Evolutionary conservation across 2,329 filamentous ascomycete genomes (phyloP).

Genomic region (Fusarium sp.): DNA sequence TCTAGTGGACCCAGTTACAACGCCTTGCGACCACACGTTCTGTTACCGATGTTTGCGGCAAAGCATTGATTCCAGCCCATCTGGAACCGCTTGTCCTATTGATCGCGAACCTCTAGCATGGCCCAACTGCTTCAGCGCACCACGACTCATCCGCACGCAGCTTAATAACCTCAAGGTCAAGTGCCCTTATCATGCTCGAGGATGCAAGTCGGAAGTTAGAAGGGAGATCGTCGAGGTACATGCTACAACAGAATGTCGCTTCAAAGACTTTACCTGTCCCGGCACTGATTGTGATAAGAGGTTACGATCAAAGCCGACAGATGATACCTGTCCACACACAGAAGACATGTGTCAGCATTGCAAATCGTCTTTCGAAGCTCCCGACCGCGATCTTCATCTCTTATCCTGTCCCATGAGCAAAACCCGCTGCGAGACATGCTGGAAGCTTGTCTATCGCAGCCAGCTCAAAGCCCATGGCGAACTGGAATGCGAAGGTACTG

Average conservation of each 20-base stretch:
- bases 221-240: conserved; percentile 68
- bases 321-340: conserved; percentile 66
- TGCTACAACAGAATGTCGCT: conserved; percentile 66
- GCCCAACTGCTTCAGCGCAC: conserved; percentile 56
- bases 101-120: conserved; percentile 61
- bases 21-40: conserved; percentile 73
- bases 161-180: conserved; percentile 69
- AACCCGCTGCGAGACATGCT: conserved; percentile 62
- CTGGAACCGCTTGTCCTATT: conserved; percentile 64
- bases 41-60: conserved; percentile 67
- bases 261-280: conserved; percentile 66
- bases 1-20: conserved; percentile 69
- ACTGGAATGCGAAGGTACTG: conserved; percentile 60
- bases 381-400: conserved; percentile 53
- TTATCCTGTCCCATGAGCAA: conserved; percentile 59
- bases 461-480: conserved; percentile 61
- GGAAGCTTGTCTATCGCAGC: conserved; percentile 56
- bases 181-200: conserved; percentile 64
- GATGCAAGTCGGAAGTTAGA: conserved; percentile 62
- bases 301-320: conserved; percentile 62
- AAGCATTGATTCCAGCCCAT: conserved; percentile 55
- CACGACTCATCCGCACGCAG: conserved; percentile 66
- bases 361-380: conserved; percentile 59
- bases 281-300: conserved; percentile 63
- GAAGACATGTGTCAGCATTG: conserved; percentile 65